Percentiles rank a stretch among this genome's conserved stretches.
Evolutionary conservation across 1,139 yeast species (phyloP).

Genomic region (Yamadazyma sp.): DNA sequence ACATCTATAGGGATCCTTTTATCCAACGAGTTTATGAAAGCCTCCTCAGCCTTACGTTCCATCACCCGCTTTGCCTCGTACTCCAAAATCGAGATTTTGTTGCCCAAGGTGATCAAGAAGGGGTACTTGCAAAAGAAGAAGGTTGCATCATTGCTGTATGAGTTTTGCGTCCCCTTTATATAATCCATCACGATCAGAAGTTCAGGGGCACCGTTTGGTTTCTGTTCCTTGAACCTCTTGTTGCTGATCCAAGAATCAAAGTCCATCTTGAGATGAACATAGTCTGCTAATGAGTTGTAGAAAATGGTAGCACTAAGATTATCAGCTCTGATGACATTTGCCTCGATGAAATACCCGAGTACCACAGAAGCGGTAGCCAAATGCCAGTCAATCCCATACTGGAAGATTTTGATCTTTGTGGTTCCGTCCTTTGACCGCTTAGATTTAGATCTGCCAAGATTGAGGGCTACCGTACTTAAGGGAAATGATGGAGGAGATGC

Average conservation of each 20-base stretch:
- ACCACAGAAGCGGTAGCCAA: slow-evolving; percentile 64
- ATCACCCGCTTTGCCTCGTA: slow-evolving; percentile 80
- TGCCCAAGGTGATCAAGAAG: slow-evolving; percentile 75
- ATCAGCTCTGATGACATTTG: slow-evolving; percentile 43
- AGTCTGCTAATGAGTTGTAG: slow-evolving; percentile 82
- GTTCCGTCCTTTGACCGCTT: slow-evolving; percentile 21
- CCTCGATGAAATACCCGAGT: slow-evolving; percentile 53
- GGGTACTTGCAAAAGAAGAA: slow-evolving; percentile 82
- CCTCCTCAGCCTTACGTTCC: slow-evolving; percentile 89
- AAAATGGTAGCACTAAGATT: slow-evolving; percentile 54
- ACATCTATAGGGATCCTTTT: slow-evolving; percentile 62
- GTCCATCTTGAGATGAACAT: slow-evolving; percentile 71
- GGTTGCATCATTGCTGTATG: slow-evolving; percentile 24
- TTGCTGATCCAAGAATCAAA: slow-evolving; percentile 77
- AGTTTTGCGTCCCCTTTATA: slow-evolving; percentile 40
- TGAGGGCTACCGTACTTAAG: slow-evolving; percentile 7
- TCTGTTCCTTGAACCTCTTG: slow-evolving; percentile 11
- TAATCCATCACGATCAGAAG: slow-evolving; percentile 45
- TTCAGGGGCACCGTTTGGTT: slow-evolving; percentile 24
- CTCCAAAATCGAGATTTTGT: slow-evolving; percentile 77
- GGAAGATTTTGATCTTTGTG: slow-evolving; percentile 53
- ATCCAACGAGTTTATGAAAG: slow-evolving; percentile 74
- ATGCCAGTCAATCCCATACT: slow-evolving; percentile 84
- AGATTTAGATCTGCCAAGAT: slow-evolving; percentile 8
- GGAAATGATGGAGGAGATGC: slow-evolving; percentile 14